Percentiles rank a stretch among this genome's conserved stretches.
phyloP scores from a whole-genome alignment of 1,139 yeast genomes.

The Chernovozyma aurita region DNA sequence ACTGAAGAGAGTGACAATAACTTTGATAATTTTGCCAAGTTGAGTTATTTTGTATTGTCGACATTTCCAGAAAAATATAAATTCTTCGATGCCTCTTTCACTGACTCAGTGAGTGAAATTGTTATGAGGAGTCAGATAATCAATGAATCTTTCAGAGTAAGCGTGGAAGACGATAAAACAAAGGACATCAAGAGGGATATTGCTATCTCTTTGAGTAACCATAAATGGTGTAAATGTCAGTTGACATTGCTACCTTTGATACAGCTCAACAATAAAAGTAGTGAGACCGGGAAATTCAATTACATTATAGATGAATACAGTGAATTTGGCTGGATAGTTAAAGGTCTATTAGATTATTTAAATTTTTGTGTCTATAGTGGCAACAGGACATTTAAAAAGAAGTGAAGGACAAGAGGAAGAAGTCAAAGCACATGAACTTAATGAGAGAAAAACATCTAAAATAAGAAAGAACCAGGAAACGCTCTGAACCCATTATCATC shows the following conservation, averaged over 20 bases:
- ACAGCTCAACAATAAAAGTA: slow-evolving; percentile 29
- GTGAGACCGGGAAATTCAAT: slow-evolving; percentile 29
- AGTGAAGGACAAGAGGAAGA: slow-evolving; percentile 6
- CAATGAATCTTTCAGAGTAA: slow-evolving; percentile 22
- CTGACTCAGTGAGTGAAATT: background rate
- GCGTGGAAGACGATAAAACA: slow-evolving; percentile 8
- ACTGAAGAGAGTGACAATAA: slow-evolving; percentile 9
- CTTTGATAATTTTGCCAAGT: slow-evolving; percentile 23
- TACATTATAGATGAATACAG: slow-evolving; percentile 19
- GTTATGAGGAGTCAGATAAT: slow-evolving; percentile 22
- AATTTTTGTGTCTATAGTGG: slow-evolving; percentile 32
- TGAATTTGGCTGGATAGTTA: slow-evolving; percentile 13
- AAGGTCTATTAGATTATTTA: slow-evolving; percentile 16
- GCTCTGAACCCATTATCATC: slow-evolving; percentile 5
- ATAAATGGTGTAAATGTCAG: slow-evolving; percentile 37
- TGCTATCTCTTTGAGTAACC: slow-evolving; percentile 24
- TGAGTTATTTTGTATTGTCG: slow-evolving; percentile 20
- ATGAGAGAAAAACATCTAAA: too few species aligned
- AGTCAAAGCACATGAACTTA: background rate
- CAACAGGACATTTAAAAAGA: slow-evolving; percentile 19
- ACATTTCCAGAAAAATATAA: slow-evolving; percentile 7
- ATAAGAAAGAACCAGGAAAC: slow-evolving; percentile 5
- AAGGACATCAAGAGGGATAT: slow-evolving; percentile 2
- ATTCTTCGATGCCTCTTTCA: background rate
- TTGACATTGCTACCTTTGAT: slow-evolving; percentile 35